Base-by-base conservation (phyloP, 2,329 filamentous ascomycete species). In the Diaporthe sp. region DNA sequence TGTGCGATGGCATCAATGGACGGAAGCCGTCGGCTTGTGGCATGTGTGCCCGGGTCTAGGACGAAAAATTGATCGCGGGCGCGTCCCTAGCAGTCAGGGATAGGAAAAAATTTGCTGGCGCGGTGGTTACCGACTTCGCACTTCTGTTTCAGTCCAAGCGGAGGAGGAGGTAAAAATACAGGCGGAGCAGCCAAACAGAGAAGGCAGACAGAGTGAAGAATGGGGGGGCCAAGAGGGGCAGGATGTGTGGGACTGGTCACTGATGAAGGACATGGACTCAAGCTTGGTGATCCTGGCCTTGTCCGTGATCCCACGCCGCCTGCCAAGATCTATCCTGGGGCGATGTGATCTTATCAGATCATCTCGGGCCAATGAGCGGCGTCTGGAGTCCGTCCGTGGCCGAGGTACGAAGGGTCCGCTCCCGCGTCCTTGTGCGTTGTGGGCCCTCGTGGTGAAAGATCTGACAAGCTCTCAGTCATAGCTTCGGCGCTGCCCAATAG, bases 301-400 rank as follows among this genome's bases (percentile, higher is more conserved):
- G 50, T 71, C 58, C 19, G 45, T 68, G 45, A 67, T 67, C 45
- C 54, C 58, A 57, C 50, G 58, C 33, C 50, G 58, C 33, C 22
- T 60, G 60, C 52, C 52, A 75, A 68, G 52, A 52, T 33, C 13
- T 47, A 35, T 55, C n/a, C 55, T 71, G 72, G 72, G 45, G 42
- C 38, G 45, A 54, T 40, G n/a, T 74, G 74, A 79, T 79, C 77
- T 77, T 78, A 78, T 78, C 76, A 77, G 78, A 79, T 79, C 77
- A 79, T 79, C 77, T 77, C 54, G 54, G 66, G 33, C 77, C 77
- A 77, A 78, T 77, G 42, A 73, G 54, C 28, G 66, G n/a, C n/a
- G 47, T 15, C 33, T 28, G 33, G n/a, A 33, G 17, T 40, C 42
- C 50, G 52, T 54, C 6, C 7, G 38, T 42, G 69, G 57, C 68